phyloP scores from a whole-genome alignment of 1,139 yeast genomes.

The Williopsis jadinii region DNA sequence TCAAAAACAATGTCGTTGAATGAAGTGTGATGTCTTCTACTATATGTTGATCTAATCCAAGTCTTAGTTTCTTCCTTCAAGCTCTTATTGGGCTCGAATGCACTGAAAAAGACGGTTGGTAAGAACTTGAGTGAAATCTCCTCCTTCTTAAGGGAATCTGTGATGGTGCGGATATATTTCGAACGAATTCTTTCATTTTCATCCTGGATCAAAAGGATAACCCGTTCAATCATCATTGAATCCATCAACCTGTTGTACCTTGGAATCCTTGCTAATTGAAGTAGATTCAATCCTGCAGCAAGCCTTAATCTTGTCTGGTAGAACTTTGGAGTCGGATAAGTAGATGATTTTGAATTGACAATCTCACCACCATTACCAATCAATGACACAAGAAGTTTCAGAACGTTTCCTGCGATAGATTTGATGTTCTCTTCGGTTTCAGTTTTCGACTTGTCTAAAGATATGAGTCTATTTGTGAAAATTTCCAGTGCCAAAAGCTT shows the following conservation, averaged over 20 bases:
- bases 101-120: slow-evolving; percentile 63
- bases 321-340: slow-evolving; percentile 56
- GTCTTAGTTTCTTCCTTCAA: slow-evolving; percentile 47
- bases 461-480: slow-evolving; percentile 56
- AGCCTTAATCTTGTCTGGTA: slow-evolving; percentile 59
- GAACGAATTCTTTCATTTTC: slow-evolving; percentile 51
- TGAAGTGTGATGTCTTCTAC: slow-evolving; percentile 26
- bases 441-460: slow-evolving; percentile 30
- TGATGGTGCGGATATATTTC: slow-evolving; percentile 44
- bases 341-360: slow-evolving; percentile 37
- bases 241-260: slow-evolving; percentile 46
- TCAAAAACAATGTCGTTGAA: slow-evolving; percentile 47
- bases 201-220: slow-evolving; percentile 64
- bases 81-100: slow-evolving; percentile 59
- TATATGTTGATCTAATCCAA: slow-evolving; percentile 67
- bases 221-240: slow-evolving; percentile 43
- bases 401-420: slow-evolving; percentile 49
- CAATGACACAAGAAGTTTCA: slow-evolving; percentile 59
- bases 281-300: slow-evolving; percentile 57
- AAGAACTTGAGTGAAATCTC: slow-evolving; percentile 58
- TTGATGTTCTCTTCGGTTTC: slow-evolving; percentile 26
- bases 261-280: slow-evolving; percentile 58
- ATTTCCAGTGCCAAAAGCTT: slow-evolving; percentile 53
- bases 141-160: slow-evolving; percentile 44
- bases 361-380: slow-evolving; percentile 83